Evolutionary conservation across 2,329 filamentous ascomycete genomes (phyloP).

Genomic region (Claviceps sp.): DNA sequence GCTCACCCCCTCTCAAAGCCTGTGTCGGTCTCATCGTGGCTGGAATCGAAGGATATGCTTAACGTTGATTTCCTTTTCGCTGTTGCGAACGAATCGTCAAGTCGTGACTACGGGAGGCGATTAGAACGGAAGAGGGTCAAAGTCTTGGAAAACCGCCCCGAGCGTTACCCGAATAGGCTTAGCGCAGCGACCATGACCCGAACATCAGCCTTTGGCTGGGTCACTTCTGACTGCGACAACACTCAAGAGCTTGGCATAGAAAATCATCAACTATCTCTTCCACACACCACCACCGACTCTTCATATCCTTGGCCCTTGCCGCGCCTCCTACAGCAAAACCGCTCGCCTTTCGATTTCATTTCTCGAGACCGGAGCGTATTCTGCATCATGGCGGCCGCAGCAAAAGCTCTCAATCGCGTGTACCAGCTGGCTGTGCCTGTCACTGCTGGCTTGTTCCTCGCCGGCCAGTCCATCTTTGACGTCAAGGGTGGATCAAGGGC

Average conservation of each 20-base stretch:
- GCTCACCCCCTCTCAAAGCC: slow-evolving; percentile 21
- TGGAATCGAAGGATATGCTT: slow-evolving; percentile 12
- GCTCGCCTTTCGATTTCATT: background rate
- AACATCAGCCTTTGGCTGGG: slow-evolving; percentile 9
- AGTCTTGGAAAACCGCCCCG: slow-evolving; percentile 17
- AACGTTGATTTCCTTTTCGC: slow-evolving; percentile 13
- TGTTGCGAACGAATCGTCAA: slow-evolving; percentile 12
- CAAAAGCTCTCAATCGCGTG: slow-evolving; percentile 44
- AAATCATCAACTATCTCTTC: background rate
- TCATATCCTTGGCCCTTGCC: background rate
- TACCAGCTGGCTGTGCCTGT: slow-evolving; percentile 62
- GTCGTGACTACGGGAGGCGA: background rate
- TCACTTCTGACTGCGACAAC: background rate
- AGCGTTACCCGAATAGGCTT: slow-evolving; percentile 21
- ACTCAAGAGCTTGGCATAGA: background rate
- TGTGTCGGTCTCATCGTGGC: slow-evolving; percentile 29
- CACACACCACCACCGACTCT: background rate
- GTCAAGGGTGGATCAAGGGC: slow-evolving; percentile 89
- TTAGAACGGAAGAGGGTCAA: slow-evolving; percentile 8
- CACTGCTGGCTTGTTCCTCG: slow-evolving; percentile 51
- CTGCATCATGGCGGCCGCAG: slow-evolving; percentile 34
- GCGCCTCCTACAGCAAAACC: background rate
- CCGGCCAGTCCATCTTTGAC: slow-evolving; percentile 83
- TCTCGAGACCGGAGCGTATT: background rate
- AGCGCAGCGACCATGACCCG: slow-evolving; percentile 13